Evolutionary conservation across 1,284 basidiomycete species (phyloP).

Genomic region (Serendipita sp.): DNA sequence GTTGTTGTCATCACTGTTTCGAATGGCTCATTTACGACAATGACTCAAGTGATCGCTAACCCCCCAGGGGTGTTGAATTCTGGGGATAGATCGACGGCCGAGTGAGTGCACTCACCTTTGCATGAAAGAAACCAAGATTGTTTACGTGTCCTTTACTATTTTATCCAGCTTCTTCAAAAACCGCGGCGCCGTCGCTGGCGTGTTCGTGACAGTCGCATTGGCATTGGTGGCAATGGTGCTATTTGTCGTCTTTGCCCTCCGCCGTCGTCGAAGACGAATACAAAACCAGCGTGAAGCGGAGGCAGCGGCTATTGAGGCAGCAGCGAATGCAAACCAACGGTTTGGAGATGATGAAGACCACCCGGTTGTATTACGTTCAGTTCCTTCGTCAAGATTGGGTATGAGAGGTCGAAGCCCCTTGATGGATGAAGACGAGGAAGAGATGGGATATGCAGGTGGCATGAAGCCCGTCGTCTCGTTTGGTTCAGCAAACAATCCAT

Average conservation of each 20-base stretch:
- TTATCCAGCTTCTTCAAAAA: slow-evolving; percentile 50
- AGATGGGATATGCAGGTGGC: not conserved
- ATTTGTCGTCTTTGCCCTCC: slow-evolving; percentile 55
- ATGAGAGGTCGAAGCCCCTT: not conserved
- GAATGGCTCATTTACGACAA: slow-evolving; percentile 36
- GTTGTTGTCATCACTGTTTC: slow-evolving; percentile 21
- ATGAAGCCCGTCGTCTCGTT: not conserved
- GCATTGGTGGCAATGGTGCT: slow-evolving; percentile 53
- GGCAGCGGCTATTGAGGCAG: slow-evolving; percentile 52
- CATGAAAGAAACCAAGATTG: slow-evolving; percentile 18
- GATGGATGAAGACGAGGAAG: not conserved
- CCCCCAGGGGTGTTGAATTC: slow-evolving; percentile 40
- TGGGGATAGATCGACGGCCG: slow-evolving; percentile 23
- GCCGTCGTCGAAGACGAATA: slow-evolving; percentile 42
- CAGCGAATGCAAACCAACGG: slow-evolving; percentile 45
- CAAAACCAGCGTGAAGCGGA: slow-evolving; percentile 51
- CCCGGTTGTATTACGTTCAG: not conserved
- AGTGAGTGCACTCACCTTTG: slow-evolving; percentile 21
- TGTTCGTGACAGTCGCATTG: slow-evolving; percentile 62
- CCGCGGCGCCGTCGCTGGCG: slow-evolving; percentile 61
- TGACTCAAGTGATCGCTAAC: slow-evolving; percentile 47
- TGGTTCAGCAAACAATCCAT: not conserved
- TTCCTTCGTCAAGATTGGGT: not conserved
- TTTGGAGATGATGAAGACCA: slow-evolving; percentile 51
- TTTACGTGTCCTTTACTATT: slow-evolving; percentile 8